Evolutionary conservation across 2,329 filamentous ascomycete genomes (phyloP), one percentile per base, ranked within the genome.

Genomic region (Pyricularia pennisetigena): DNA sequence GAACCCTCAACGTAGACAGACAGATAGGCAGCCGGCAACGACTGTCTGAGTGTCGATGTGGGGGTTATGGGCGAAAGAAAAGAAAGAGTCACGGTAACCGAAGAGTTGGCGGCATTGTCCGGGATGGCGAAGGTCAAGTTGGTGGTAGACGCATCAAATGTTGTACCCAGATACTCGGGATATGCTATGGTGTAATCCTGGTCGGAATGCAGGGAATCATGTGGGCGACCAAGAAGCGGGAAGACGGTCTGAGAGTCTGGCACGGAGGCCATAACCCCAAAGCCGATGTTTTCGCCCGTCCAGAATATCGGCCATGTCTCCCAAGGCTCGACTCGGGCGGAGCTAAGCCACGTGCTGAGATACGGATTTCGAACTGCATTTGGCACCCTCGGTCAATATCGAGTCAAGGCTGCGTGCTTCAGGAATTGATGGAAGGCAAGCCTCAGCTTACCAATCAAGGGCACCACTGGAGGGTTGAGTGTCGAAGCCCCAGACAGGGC

Each of bases 11-110:
- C 90, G 73, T 88, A 79, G 59, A 94, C 82, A 6, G 86, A 90
- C 70, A 96, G 75, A 75, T 96, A 96, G 29, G 89, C 88, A 12
- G 92, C 92, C n/a, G 93, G 93, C 35, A 95, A 86, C 20, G 90
- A 88, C 80, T 94, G 91, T 71, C 91, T 85, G 73, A 94, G 81
- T 64, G 91, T 94, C 68, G 91, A 94, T 0, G 90, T 91, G 1
- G 91, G 91, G 0, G 91, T 94, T 66, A 95, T 90, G 3, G 91
- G 91, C 8, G 91, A 94, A 66, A 94, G 80, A 76, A 90, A 85
- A 1, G 82, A 83, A 49, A 86, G 77, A 4, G 76, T 80, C 28
- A 86, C 73, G 59, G 29, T 32, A 10, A 23, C 64, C 30, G 64
- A 66, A 10, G 30, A 26, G 14, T 66, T 66, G n/a, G 10, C 12